Evolutionary conservation across 108 stramenopile species (phyloP).

Genomic region (Pseudonitzschia multiseries): DNA sequence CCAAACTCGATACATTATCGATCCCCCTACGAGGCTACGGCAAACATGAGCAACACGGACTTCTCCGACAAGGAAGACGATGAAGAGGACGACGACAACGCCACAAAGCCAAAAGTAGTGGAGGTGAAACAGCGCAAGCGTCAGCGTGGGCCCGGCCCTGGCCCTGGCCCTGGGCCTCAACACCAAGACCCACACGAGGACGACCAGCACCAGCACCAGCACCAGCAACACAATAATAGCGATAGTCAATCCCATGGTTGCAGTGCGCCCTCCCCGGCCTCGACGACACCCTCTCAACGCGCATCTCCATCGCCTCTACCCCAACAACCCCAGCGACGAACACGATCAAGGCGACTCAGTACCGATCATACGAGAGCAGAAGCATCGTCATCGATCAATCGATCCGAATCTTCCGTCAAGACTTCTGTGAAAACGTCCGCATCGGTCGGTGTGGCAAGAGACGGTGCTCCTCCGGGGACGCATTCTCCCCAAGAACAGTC

Average conservation of each 20-base stretch:
- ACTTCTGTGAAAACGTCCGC: slow-evolving; percentile 71
- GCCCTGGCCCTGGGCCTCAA: too few species aligned
- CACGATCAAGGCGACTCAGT: background rate
- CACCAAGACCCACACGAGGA: background rate
- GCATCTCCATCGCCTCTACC: slow-evolving; percentile 12
- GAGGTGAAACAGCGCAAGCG: slow-evolving; percentile 23
- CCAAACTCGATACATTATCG: slow-evolving; percentile 80
- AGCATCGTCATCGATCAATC: slow-evolving; percentile 25
- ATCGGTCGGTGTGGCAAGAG: slow-evolving; percentile 42
- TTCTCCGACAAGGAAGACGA: slow-evolving; percentile 44
- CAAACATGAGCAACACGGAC: slow-evolving; percentile 20
- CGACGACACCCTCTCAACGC: slow-evolving; percentile 7
- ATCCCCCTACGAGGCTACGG: slow-evolving; percentile 58
- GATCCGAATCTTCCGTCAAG: slow-evolving; percentile 62
- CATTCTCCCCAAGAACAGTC: slow-evolving; percentile 72
- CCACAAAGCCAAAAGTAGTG: slow-evolving; percentile 7
- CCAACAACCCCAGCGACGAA: background rate
- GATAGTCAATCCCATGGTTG: background rate
- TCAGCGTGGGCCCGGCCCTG: too few species aligned
- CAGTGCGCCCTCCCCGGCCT: slow-evolving; percentile 17
- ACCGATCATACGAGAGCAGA: slow-evolving; percentile 14
- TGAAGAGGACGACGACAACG: slow-evolving; percentile 29
- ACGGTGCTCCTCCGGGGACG: slow-evolving; percentile 55
- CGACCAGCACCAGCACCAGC: slow-evolving; percentile 14
- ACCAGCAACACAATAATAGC: background rate